Conservation (phyloP, 2,329 filamentous ascomycete species). For the Sclerotinia sclerotiorum region DNA sequence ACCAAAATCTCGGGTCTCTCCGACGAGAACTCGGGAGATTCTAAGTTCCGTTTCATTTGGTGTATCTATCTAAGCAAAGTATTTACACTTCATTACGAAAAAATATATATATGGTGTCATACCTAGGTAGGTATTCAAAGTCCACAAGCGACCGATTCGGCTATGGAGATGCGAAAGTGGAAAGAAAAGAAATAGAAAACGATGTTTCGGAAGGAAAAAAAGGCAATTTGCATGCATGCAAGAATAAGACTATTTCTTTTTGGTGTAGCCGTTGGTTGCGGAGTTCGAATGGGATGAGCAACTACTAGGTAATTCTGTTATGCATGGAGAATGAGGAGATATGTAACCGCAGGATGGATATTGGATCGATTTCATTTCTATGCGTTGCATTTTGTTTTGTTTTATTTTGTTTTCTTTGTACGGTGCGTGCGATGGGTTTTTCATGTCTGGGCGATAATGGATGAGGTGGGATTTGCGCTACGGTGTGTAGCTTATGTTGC, state of each 20-base stretch:
- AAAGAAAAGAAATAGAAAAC: background rate
- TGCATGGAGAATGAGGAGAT: background rate
- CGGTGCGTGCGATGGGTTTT: too few species aligned
- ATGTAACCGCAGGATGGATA: constrained; percentile 8
- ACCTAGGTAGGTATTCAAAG: too few species aligned
- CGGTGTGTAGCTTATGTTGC: constrained; percentile 2
- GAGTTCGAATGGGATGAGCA: too few species aligned
- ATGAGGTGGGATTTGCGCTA: background rate
- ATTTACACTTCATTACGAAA: too few species aligned
- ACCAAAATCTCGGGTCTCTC: background rate
- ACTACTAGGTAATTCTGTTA: too few species aligned
- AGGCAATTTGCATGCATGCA: constrained; percentile 6
- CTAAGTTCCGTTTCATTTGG: too few species aligned
- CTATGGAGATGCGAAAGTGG: background rate
- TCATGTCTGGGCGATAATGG: constrained; percentile 2
- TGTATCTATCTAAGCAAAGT: too few species aligned
- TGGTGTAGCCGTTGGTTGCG: constrained; percentile 1
- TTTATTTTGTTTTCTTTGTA: too few species aligned
- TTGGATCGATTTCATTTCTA: background rate
- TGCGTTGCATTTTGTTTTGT: background rate
- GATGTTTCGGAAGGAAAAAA: constrained; percentile 13
- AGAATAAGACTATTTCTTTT: too few species aligned
- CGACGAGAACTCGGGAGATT: background rate
- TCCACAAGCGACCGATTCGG: background rate
- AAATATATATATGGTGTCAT: background rate